Conservation (phyloP, 2,329 filamentous ascomycete genomes). For the Pezicula radicicola region DNA sequence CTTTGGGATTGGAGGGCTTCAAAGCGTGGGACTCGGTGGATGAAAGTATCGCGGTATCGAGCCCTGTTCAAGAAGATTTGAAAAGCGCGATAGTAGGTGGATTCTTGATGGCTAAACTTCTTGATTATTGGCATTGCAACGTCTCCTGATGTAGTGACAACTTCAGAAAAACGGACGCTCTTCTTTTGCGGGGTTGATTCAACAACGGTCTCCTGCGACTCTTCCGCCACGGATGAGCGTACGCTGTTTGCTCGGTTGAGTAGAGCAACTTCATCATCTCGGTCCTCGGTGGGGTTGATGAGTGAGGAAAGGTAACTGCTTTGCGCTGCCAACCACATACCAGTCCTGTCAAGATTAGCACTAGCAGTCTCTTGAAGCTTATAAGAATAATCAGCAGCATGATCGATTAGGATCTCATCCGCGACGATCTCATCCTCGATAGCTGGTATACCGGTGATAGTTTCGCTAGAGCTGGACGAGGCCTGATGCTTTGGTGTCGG, state of each 20-base stretch:
- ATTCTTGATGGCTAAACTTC: constrained; percentile 56
- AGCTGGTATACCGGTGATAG: constrained; percentile 30
- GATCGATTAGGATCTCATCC: constrained; percentile 65
- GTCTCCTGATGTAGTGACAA: constrained; percentile 12
- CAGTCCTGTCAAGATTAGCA: constrained; percentile 79
- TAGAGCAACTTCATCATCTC: constrained; percentile 27
- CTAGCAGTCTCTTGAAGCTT: constrained; percentile 70
- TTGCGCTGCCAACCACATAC: constrained; percentile 82
- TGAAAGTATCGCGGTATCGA: constrained; percentile 71
- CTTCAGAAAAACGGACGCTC: constrained; percentile 70
- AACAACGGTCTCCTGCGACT: constrained; percentile 20
- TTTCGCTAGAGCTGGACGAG: constrained; percentile 29
- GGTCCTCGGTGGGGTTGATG: constrained; percentile 50
- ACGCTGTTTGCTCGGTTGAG: constrained; percentile 24
- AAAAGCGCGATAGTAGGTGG: constrained; percentile 87
- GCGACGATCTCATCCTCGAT: constrained; percentile 50
- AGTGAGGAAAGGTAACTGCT: constrained; percentile 71
- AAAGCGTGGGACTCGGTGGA: constrained; percentile 80
- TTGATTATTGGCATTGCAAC: constrained; percentile 46
- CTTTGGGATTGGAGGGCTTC: constrained; percentile 85
- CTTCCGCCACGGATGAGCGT: not conserved
- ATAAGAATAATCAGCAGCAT: constrained; percentile 71
- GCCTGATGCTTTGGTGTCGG: constrained; percentile 28
- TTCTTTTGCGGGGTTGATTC: constrained; percentile 54
- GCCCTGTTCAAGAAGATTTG: constrained; percentile 68